Evolutionary conservation across 345 rosid species (phyloP).

Genomic region (Camelina neglecta): DNA sequence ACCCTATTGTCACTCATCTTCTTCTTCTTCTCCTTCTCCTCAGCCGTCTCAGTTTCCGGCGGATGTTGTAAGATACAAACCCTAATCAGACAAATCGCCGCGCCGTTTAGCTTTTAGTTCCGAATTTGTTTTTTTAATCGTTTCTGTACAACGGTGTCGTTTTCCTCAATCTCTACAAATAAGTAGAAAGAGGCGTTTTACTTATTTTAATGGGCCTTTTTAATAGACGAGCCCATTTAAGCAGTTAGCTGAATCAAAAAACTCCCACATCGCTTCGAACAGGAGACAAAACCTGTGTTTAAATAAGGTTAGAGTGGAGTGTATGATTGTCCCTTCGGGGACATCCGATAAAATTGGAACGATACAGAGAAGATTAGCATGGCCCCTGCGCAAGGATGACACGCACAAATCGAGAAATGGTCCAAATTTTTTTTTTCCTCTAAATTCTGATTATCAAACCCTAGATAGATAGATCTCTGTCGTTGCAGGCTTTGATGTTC

Average conservation of each 20-base stretch:
- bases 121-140: too few species aligned
- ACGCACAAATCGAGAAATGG: constrained; percentile 27
- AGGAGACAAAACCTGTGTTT: not conserved
- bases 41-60: too few species aligned
- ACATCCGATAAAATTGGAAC: constrained; percentile 16
- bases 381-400: constrained; percentile 23
- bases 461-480: not conserved
- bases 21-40: not conserved
- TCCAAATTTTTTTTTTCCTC: not conserved
- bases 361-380: constrained; percentile 19
- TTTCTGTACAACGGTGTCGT: not conserved
- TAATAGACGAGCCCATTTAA: not conserved
- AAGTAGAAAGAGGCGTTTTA: not conserved
- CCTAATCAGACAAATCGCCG: not conserved
- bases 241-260: too few species aligned
- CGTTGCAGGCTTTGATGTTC: not conserved
- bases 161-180: not conserved
- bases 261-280: not conserved
- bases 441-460: not conserved
- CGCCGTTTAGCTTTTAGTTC: not conserved
- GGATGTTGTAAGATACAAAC: not conserved
- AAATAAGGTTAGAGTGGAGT: not conserved
- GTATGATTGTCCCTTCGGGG: not conserved
- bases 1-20: not conserved
- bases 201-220: not conserved